Evolutionary conservation across 768 basidiomycete species (phyloP).

Genomic region (Suillus fuscotomentosus): DNA sequence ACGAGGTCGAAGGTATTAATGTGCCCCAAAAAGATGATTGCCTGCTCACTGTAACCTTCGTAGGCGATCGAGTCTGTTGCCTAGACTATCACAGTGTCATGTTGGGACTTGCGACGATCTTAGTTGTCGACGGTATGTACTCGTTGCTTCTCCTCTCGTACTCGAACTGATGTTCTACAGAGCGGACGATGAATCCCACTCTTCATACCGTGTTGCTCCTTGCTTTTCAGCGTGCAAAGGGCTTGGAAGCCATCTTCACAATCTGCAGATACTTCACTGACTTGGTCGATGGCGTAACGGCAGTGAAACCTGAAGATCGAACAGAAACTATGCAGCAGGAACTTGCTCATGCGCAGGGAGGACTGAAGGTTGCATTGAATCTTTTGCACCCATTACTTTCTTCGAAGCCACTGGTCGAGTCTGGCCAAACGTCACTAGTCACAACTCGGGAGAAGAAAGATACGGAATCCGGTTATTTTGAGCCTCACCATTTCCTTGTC

Average conservation of each 20-base stretch:
- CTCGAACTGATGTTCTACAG: slow-evolving; percentile 37
- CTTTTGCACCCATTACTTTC: slow-evolving; percentile 75
- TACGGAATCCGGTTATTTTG: slow-evolving; percentile 76
- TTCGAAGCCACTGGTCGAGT: slow-evolving; percentile 80
- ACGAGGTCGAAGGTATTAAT: slow-evolving; percentile 46
- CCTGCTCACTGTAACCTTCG: background rate
- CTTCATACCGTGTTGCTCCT: slow-evolving; percentile 82
- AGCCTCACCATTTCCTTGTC: slow-evolving; percentile 85
- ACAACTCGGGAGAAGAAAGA: slow-evolving; percentile 77
- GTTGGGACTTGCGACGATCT: slow-evolving; percentile 47
- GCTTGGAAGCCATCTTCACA: slow-evolving; percentile 63
- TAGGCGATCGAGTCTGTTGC: slow-evolving; percentile 41
- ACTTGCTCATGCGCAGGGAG: slow-evolving; percentile 74
- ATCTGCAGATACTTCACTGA: slow-evolving; percentile 54
- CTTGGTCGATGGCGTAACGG: slow-evolving; percentile 55
- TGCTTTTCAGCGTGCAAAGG: slow-evolving; percentile 69
- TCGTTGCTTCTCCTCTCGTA: background rate
- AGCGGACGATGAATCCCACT: slow-evolving; percentile 69
- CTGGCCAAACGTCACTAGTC: slow-evolving; percentile 74
- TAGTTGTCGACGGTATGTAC: slow-evolving; percentile 59
- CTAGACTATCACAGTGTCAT: slow-evolving; percentile 55
- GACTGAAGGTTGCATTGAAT: slow-evolving; percentile 77
- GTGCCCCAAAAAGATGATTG: background rate
- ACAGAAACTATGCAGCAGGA: slow-evolving; percentile 57
- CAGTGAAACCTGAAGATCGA: slow-evolving; percentile 54